phyloP scores from a whole-genome alignment of 1,284 basidiomycete genomes.

The Quambalaria eucalypti region DNA sequence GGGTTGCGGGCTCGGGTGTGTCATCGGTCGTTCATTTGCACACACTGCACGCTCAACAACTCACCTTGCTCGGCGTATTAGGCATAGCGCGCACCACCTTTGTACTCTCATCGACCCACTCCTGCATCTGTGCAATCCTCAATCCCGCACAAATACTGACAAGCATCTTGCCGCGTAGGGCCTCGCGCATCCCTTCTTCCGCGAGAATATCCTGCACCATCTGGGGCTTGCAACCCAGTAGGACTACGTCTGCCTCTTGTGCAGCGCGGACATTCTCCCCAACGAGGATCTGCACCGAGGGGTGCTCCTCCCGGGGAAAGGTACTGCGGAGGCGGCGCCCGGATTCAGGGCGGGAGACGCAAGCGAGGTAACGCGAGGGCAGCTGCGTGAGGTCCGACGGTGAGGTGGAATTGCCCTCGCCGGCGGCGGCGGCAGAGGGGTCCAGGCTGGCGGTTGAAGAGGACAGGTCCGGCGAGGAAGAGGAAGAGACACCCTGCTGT shows the following conservation, averaged over 20 bases:
- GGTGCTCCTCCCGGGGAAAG: slow-evolving; percentile 5
- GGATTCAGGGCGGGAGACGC: slow-evolving; percentile 71
- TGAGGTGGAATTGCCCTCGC: background rate
- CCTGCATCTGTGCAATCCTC: slow-evolving; percentile 69
- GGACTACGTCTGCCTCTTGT: slow-evolving; percentile 67
- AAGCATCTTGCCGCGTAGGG: slow-evolving; percentile 77
- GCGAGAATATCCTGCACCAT: slow-evolving; percentile 67
- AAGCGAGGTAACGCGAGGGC: slow-evolving; percentile 77
- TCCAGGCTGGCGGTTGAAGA: slow-evolving; percentile 16
- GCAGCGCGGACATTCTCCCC: slow-evolving; percentile 66
- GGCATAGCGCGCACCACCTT: slow-evolving; percentile 94
- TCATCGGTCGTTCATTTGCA: background rate
- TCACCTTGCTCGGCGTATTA: slow-evolving; percentile 89
- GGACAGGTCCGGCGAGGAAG: slow-evolving; percentile 8
- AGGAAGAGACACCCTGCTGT: too few species aligned
- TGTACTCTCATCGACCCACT: slow-evolving; percentile 67
- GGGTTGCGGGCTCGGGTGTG: background rate
- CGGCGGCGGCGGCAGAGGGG: background rate
- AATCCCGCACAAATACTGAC: slow-evolving; percentile 95
- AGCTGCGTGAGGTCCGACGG: slow-evolving; percentile 47
- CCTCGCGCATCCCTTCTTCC: slow-evolving; percentile 73
- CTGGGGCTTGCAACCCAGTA: slow-evolving; percentile 69
- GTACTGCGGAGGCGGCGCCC: slow-evolving; percentile 66
- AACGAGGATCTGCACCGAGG: slow-evolving; percentile 61
- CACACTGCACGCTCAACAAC: too few species aligned